Conservation (phyloP, 306 rosid species). For the Dalbergia cochinchinensis region DNA sequence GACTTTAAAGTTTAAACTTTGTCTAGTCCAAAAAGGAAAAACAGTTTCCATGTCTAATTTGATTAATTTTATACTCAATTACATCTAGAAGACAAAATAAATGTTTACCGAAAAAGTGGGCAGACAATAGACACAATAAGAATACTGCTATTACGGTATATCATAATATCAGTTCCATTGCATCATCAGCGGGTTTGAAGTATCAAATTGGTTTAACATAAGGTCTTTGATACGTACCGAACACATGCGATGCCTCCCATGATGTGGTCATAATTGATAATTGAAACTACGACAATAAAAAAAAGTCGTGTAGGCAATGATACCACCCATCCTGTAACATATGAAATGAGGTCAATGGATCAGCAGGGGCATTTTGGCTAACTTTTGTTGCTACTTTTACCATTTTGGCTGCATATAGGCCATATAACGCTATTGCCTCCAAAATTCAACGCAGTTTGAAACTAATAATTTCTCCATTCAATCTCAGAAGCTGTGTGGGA, state of each 20-base stretch:
- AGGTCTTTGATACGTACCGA: background rate
- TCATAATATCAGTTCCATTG: background rate
- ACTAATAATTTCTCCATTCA: too few species aligned
- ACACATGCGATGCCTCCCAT: background rate
- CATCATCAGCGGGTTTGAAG: too few species aligned
- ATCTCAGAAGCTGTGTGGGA: too few species aligned
- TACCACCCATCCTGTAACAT: too few species aligned
- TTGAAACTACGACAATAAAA: background rate
- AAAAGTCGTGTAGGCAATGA: too few species aligned
- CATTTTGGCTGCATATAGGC: background rate
- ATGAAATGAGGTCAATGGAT: background rate
- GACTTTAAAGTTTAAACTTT: too few species aligned
- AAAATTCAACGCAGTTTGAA: too few species aligned
- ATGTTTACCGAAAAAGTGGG: background rate
- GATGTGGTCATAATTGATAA: background rate
- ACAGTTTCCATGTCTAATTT: too few species aligned
- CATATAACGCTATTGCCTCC: too few species aligned
- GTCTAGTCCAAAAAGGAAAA: too few species aligned
- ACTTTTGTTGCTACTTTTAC: background rate
- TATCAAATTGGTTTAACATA: too few species aligned
- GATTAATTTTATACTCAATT: too few species aligned
- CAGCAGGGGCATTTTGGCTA: background rate
- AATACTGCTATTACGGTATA: background rate
- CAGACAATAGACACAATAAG: constrained; percentile 2
- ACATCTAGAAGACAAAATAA: background rate